Evolutionary conservation across 306 rosid species (phyloP).

Genomic region (Castanea mollissima): DNA sequence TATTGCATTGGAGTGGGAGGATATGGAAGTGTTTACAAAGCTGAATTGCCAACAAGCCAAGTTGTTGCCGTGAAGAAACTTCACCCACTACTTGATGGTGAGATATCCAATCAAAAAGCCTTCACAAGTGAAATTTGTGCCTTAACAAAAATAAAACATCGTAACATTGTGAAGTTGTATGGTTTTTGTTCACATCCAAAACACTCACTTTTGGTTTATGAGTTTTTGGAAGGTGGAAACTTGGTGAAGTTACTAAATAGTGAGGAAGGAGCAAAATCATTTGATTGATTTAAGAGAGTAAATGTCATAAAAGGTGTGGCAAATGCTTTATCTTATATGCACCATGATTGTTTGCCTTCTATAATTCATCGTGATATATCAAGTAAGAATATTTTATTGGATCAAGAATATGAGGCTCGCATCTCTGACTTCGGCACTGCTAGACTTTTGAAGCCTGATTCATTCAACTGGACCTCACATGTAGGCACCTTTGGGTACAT

Average conservation of each 20-base stretch:
- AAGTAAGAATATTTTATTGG: constrained; percentile 17
- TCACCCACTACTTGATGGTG: neutral
- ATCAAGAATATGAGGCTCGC: constrained; percentile 12
- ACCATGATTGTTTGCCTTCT: constrained; percentile 10
- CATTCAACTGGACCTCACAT: neutral
- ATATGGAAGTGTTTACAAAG: constrained; percentile 11
- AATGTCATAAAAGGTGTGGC: neutral
- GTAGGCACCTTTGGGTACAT: too few species aligned
- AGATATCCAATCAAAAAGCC: neutral
- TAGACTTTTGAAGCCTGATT: constrained; percentile 19
- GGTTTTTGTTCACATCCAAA: constrained; percentile 17
- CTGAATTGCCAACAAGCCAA: neutral
- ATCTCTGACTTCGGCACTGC: constrained; percentile 22
- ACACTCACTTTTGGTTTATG: constrained; percentile 22
- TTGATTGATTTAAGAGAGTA: constrained; percentile 12
- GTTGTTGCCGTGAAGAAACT: constrained; percentile 13
- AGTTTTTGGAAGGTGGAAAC: constrained; percentile 18
- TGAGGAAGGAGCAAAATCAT: neutral
- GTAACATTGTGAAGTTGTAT: constrained; percentile 19
- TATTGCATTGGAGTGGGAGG: neutral
- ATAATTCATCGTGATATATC: constrained; percentile 22
- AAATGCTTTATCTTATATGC: constrained; percentile 21
- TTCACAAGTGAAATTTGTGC: constrained; percentile 19
- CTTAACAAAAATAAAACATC: constrained; percentile 17
- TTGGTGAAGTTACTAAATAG: neutral